phyloP scores from a whole-genome alignment of 108 stramenopile species.

The Cyclotella cryptica region DNA sequence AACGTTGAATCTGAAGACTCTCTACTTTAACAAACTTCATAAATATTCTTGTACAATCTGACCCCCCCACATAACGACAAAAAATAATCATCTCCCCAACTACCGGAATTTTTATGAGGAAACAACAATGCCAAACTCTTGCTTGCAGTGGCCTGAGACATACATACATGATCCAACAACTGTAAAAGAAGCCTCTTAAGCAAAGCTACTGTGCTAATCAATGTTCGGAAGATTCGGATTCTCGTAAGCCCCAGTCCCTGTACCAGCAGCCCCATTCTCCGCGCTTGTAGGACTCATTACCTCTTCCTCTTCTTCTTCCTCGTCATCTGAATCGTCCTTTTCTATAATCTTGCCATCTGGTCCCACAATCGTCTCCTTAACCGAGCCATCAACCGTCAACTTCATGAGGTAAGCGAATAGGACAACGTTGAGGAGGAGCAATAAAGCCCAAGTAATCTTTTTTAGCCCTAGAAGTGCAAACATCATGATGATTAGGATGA shows the following conservation, averaged over 20 bases:
- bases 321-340: constrained; percentile 40
- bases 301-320: constrained; percentile 47
- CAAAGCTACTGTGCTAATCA: not conserved
- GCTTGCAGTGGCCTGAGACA: no score
- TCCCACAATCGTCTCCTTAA: constrained; percentile 81
- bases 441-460: constrained; percentile 82
- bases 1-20: no score
- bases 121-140: no score
- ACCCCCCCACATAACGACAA: no score
- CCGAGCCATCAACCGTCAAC: constrained; percentile 73
- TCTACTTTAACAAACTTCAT: no score
- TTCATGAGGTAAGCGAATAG: constrained; percentile 90
- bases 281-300: not conserved
- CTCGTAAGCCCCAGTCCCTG: not conserved
- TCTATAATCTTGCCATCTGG: constrained; percentile 73
- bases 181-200: no score
- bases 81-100: no score
- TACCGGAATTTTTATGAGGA: no score
- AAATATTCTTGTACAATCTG: no score
- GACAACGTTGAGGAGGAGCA: constrained; percentile 75
- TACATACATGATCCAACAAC: no score
- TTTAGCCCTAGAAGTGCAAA: constrained; percentile 80
- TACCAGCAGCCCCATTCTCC: not conserved
- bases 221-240: not conserved
- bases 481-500: constrained; percentile 72